Evolutionary conservation across 2,329 filamentous ascomycete genomes (phyloP), one percentile per base, ranked within the genome.

Genomic region (Fusarium sp.): DNA sequence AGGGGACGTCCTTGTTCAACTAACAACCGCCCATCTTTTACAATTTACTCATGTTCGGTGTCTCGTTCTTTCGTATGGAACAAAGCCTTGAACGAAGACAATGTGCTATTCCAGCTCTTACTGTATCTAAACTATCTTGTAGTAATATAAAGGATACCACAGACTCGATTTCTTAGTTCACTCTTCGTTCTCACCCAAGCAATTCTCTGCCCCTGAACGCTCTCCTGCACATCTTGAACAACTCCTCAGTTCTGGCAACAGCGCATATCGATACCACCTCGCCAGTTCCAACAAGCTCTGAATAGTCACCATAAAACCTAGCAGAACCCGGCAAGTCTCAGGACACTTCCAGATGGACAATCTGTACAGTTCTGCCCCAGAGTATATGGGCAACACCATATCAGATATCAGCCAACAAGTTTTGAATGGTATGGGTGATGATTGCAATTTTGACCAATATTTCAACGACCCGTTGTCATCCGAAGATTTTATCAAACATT

Each of bases 21-120:
- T 33, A 54, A 39, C 42, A 48, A 14, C 24, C 45, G 35, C 26
- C 38, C 49, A 57, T 41, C n/a, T 61, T 49, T 26, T 55, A 26
- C 18, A n/a, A 54, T 69, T 59, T 49, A 14, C 28, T 69, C 13
- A n/a, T 69, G 52, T 63, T 66, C 39, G 11, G n/a, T 24, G 42
- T 28, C 38, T 51, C 11, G 47, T 39, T 66, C 35, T 31, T 63
- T 26, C 31, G 51, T 4, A n/a, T 31, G 28, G 49, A 54, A 74
- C 72, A 74, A 74, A 74, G 72, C 69, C 52, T 18, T 52, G 20
- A 24, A 36, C 31, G 17, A 48, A 31, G 41, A 75, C 64, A 75
- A 63, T 70, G 48, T 69, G 26, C 36, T 28, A 10, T 52, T 52
- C 20, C 20, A 55, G 20, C 35, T 55, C 35, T n/a, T n/a, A 28